Evolutionary conservation across 345 rosid genomes (phyloP), one percentile per base, ranked within the genome.

Genomic region (Nasturtium officinale): DNA sequence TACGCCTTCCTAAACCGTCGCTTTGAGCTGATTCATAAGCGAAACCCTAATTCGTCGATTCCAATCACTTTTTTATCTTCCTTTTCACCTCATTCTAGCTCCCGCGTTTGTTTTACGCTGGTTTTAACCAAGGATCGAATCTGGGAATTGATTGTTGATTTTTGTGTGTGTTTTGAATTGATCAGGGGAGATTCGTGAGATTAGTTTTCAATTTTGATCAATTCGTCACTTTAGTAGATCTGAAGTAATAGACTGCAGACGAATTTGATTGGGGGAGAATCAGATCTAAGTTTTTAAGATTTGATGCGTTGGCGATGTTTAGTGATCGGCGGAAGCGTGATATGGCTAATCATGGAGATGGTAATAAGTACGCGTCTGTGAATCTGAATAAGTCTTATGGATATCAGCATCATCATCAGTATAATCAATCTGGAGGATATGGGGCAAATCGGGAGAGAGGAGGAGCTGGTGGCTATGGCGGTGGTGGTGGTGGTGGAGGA

Each of bases 351-450:
- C 91, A 87, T 17, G 97, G 92, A 38, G 91, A 64, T 16, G 96
- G 97, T 74, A 83, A 70, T 79, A 94, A 87, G 81, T 95, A 85
- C 68, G 82, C 83, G 60, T 84, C 98, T 55, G 97, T 89, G 77
- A 93, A 93, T 82, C 82, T 88, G 76, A 95, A 88, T 80, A 90
- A 90, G 80, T 88, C 99, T 4, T 95, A 91, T 82, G 98, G 98
- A 25, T 95, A 89, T 76, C 83, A 79, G 18, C 26, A 80, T 43
- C 82, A 82, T 9, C 83, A 82, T 71, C 84, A 82, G 51, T 85
- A 79, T 69, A 77, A 77, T 77, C 83, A 77, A 60, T 69, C 81
- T 5, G 74, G 85, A 72, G 74, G 83, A 55, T 82, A 85, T 10
- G 89, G 88, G 42, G 73, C 87, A 0, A 80, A 62, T 75, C 77